phyloP scores from a whole-genome alignment of 148 eudicot species.

The Vaccinium darrowii region DNA sequence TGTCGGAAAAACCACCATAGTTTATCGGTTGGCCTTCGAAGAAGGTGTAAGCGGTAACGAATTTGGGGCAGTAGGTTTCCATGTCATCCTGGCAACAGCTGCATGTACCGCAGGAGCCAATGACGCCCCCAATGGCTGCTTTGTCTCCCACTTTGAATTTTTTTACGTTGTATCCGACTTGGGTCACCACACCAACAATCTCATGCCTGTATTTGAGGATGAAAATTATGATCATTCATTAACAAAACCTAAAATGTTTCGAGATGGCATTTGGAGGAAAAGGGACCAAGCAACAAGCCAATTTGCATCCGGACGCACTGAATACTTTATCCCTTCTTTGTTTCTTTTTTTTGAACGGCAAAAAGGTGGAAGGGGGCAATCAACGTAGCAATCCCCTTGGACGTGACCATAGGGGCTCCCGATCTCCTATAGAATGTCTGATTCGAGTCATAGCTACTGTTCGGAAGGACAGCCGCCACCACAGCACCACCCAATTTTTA shows the following conservation, averaged over 20 bases:
- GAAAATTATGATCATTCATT: not conserved
- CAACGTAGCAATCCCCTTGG: too few relatives aligned
- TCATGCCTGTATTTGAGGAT: not conserved
- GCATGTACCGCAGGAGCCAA: conserved; percentile 4
- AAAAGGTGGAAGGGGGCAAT: too few relatives aligned
- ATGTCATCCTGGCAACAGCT: conserved; percentile 6
- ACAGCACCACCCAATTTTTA: too few relatives aligned
- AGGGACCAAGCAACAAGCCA: too few relatives aligned
- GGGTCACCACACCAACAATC: conserved; percentile 20
- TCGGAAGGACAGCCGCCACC: too few relatives aligned
- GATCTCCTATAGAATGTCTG: too few relatives aligned
- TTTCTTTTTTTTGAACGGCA: too few relatives aligned
- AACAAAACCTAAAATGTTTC: not conserved
- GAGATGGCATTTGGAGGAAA: too few relatives aligned
- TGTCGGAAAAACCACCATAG: conserved; percentile 12
- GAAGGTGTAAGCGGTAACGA: not conserved
- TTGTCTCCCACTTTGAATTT: conserved; percentile 21
- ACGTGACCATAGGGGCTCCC: too few relatives aligned
- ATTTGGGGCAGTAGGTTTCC: conserved; percentile 6
- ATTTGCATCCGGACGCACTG: too few relatives aligned
- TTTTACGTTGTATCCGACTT: conserved; percentile 11
- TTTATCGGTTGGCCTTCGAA: not conserved
- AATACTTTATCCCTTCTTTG: too few relatives aligned
- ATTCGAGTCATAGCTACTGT: too few relatives aligned
- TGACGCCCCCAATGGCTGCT: not conserved